phyloP scores from a whole-genome alignment of 2,329 filamentous ascomycete genomes.

The Ophiostoma tasmaniense region DNA sequence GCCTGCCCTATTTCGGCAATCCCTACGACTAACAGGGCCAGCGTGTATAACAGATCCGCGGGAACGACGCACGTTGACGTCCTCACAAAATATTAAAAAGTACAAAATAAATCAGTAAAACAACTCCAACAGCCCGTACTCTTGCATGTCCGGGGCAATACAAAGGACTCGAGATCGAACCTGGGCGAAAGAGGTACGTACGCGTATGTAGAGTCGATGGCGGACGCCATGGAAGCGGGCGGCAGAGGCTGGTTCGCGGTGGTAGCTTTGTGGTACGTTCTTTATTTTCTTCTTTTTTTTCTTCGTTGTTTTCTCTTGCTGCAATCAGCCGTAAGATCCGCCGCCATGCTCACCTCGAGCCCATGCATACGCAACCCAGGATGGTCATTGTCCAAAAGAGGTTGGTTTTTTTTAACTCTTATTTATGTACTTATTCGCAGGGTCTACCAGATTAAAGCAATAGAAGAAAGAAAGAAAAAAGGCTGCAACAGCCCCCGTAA shows the following conservation, averaged over 20 bases:
- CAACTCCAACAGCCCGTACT: not conserved
- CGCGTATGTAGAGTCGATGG: not conserved
- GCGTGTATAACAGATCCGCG: not conserved
- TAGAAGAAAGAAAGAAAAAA: not conserved
- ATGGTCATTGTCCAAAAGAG: not conserved
- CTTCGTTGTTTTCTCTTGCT: not conserved
- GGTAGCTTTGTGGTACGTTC: not conserved
- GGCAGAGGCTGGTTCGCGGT: not conserved
- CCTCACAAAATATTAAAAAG: not conserved
- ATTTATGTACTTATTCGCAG: not conserved
- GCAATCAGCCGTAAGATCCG: not conserved
- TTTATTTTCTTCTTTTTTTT: not conserved
- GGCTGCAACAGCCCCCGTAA: not conserved
- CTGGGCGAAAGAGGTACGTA: not conserved
- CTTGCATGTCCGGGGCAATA: not conserved
- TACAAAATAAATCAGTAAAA: not conserved
- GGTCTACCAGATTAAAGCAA: not conserved
- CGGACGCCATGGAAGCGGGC: not conserved
- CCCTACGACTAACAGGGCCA: not conserved
- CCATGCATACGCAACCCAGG: not conserved
- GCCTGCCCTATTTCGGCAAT: not conserved
- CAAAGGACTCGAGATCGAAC: not conserved
- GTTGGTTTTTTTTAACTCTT: not conserved
- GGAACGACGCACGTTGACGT: not conserved
- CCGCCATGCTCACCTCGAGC: not conserved